Percentiles rank a stretch among this genome's conserved stretches.
Conservation (phyloP, 2,329 filamentous ascomycete species). For the Penicillium brasilianum region DNA sequence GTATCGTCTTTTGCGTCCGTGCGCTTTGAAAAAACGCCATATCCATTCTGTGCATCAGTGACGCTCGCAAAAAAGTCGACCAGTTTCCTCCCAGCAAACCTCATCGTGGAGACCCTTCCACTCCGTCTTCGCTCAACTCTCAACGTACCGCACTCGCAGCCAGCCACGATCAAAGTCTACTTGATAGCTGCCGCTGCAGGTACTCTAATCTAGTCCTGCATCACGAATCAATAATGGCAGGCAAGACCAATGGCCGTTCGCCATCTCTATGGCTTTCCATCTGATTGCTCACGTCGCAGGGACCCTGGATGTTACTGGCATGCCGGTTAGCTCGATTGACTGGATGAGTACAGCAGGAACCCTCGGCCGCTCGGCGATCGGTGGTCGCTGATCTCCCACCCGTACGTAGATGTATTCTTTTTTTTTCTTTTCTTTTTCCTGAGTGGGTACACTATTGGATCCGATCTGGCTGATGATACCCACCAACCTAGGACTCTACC, state of each 20-base stretch:
- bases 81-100: not conserved
- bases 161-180: conserved; percentile 23
- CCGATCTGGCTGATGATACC: conserved; percentile 17
- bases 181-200: conserved; percentile 26
- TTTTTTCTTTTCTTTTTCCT: not conserved
- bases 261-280: conserved; percentile 7
- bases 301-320: not conserved
- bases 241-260: conserved; percentile 11
- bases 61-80: not conserved
- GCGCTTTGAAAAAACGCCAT: not conserved
- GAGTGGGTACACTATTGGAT: not conserved
- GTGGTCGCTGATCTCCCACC: conserved; percentile 8
- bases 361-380: conserved; percentile 18
- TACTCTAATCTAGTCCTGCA: conserved; percentile 18
- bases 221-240: conserved; percentile 24
- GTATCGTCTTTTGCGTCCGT: not conserved
- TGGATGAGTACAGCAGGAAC: not conserved
- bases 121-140: not conserved
- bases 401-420: not conserved
- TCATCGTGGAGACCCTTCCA: not conserved
- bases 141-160: conserved; percentile 19
- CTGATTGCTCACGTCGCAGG: conserved; percentile 25
- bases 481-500: conserved; percentile 1
- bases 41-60: not conserved
- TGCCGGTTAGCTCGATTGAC: not conserved